Conservation (phyloP, 2,329 filamentous ascomycete species). For the Thermomyces lanuginosus region DNA sequence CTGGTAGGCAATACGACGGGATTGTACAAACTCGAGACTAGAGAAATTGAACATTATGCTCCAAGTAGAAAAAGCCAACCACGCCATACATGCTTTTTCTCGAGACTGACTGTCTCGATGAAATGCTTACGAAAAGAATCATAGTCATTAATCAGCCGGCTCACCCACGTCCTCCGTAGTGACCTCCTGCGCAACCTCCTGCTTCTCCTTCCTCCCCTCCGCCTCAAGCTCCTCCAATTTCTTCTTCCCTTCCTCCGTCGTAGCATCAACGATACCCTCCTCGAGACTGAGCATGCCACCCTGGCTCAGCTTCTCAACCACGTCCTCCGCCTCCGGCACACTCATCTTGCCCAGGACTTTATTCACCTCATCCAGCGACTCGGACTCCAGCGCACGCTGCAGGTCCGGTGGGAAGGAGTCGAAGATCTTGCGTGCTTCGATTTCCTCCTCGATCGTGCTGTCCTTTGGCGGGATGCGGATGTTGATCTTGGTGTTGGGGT, state of each 20-base stretch:
- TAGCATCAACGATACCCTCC: slow-evolving; percentile 87
- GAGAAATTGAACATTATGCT: no score
- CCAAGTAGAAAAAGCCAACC: no score
- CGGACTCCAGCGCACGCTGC: slow-evolving; percentile 67
- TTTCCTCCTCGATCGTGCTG: slow-evolving; percentile 46
- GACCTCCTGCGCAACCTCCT: slow-evolving; percentile 45
- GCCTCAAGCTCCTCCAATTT: slow-evolving; percentile 60
- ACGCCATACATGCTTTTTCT: no score
- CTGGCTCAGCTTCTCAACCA: slow-evolving; percentile 65
- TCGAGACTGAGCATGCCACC: slow-evolving; percentile 82
- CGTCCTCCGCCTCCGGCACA: slow-evolving; percentile 70
- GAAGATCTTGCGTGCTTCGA: slow-evolving; percentile 57
- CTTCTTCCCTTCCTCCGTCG: slow-evolving; percentile 68
- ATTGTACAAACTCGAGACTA: no score
- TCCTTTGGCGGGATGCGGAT: slow-evolving; percentile 61
- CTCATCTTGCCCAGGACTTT: slow-evolving; percentile 77
- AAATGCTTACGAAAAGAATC: slow-evolving; percentile 10
- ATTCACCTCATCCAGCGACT: slow-evolving; percentile 77
- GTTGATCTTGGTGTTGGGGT: slow-evolving; percentile 80
- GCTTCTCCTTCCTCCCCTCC: slow-evolving; percentile 23
- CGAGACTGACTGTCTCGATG: no score
- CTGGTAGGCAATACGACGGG: no score
- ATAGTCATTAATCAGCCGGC: slow-evolving; percentile 30
- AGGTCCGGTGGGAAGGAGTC: slow-evolving; percentile 70
- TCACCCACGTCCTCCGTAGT: slow-evolving; percentile 36